Evolutionary conservation across 306 rosid genomes (phyloP), one percentile per base, ranked within the genome.

Genomic region (Vicia faba): DNA sequence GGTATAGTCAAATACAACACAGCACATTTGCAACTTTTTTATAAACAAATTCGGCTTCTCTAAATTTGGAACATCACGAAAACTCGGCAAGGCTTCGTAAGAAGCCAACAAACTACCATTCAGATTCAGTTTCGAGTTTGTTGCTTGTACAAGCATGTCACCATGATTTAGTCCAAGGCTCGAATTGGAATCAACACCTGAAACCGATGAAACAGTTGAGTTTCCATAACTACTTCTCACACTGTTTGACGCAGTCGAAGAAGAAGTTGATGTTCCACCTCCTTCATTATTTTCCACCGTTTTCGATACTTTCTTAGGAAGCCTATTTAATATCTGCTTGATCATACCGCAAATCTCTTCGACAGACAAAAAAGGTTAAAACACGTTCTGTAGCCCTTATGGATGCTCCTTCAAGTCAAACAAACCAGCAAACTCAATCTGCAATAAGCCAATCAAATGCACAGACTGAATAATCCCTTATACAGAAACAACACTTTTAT

Each of bases 231-330:
- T 77, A 61, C 75, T 83, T 83, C 81, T 89, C 48, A 84, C 82
- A 78, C 82, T 75, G 51, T 84, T 79, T 14, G 88, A 84, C 55
- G 84, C 80, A 75, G 73, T 81, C 15, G 91, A 89, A 73, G 91
- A 81, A 72, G 95, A 48, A 11, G 86, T 72, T n/a, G 85, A 73
- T 9, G 84, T 50, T 51, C 88, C 95, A 45, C 61, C 95, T 62
- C 97, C 98, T 75, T 84, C 96, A 9, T 88, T 88, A 80, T 76
- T 82, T 61, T 89, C 98, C 16, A 74, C 78, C 2, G 96, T 80
- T 84, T 83, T 93, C 3, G 93, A 86, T 61, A 92, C 86, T 83
- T 93, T 93, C 65, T 89, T 79, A 18, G 98, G 98, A 61, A 93
- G 80, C 91, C 81, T 89, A 84, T 89, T 89, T 20, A 93, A 68